Base-by-base conservation (phyloP, 441 rosid species). In the Omphalea diandra region DNA sequence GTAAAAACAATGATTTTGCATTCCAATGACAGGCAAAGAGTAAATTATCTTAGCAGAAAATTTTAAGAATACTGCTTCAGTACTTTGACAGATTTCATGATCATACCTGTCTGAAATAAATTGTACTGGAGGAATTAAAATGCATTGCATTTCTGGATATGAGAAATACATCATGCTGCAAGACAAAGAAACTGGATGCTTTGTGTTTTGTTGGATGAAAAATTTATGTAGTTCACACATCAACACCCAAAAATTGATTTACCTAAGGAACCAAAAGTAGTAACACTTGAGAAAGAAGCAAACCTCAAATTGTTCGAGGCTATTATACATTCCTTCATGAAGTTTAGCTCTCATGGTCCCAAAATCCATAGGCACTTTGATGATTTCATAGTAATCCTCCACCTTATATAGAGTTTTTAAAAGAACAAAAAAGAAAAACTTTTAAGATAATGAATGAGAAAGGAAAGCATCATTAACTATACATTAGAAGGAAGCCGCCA, bases 331-430 rank as follows among this genome's bases (percentile, higher is more conserved):
- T 73, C 90, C 94, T 75, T 89, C 91, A 66, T 87, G 94, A 81
- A 89, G 94, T 77, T 85, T 89, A 75, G 94, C 91, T 66, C 92
- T 89, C 88, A 89, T 85, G 53, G 94, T 88, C 54, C 94, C 91
- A 33, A 88, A 88, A 73, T 88, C 90, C 94, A 88, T 88, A 17
- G 94, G 89, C 79, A 86, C 88, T 68, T 84, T 72, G 70, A 85
- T 80, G 74, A 81, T 83, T 76, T 85, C 84, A 68, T 82, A 80
- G 68, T 86, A 88, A 70, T 80, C 83, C 68, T 83, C 85, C 31
- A 86, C 91, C 94, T 88, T 67, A 71, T 24, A 27, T 17, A 36
- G 22, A 59, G 24, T n/a, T n/a, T n/a, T n/a, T 70, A 47, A 58
- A 75, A 62, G 68, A 46, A 66, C 64, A 38, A n/a, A 41, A 62